These are phyloP conservation scores for Dactylonectria estremocensis DNA, from an alignment of 2,329 filamentous ascomycete genomes.

Conservation along the genomic window DNA sequence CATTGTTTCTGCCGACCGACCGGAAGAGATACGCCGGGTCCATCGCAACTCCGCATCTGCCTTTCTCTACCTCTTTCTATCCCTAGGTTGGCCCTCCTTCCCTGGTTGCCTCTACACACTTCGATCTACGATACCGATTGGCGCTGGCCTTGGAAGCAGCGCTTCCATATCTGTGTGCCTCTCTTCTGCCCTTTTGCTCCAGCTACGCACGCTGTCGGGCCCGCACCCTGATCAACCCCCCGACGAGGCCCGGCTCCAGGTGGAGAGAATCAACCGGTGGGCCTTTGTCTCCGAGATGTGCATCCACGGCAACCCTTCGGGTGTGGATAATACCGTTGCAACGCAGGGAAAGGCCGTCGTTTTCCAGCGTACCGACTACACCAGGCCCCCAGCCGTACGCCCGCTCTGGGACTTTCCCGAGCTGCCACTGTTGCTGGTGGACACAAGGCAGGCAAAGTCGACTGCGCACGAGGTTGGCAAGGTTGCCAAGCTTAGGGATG, in stretches of 20 bases:
- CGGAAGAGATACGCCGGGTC: constrained; percentile 84
- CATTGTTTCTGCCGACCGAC: constrained; percentile 76
- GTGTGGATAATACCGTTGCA: constrained; percentile 96
- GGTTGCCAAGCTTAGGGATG: constrained; percentile 79
- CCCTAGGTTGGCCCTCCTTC: constrained; percentile 84
- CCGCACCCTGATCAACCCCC: constrained; percentile 93
- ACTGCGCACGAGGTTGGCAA: constrained; percentile 90
- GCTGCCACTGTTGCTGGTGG: constrained; percentile 88
- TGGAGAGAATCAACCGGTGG: constrained; percentile 98
- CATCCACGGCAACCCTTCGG: constrained; percentile 96
- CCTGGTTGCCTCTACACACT: constrained; percentile 90
- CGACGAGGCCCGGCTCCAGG: constrained; percentile 88
- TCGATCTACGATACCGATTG: constrained; percentile 93
- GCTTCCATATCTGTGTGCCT: constrained; percentile 95
- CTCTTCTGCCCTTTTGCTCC: constrained; percentile 85
- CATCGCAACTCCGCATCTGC: constrained; percentile 86
- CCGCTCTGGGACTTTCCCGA: constrained; percentile 92
- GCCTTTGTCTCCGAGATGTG: constrained; percentile 97
- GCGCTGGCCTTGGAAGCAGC: constrained; percentile 91
- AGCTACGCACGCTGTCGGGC: constrained; percentile 89
- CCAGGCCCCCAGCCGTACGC: constrained; percentile 81
- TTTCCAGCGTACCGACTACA: constrained; percentile 86
- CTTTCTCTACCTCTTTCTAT: constrained; percentile 95
- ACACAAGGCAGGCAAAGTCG: constrained; percentile 90
- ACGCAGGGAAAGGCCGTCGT: constrained; percentile 95